Base-by-base conservation (phyloP, 345 rosid species). In the Eucalyptus erythrocorys region DNA sequence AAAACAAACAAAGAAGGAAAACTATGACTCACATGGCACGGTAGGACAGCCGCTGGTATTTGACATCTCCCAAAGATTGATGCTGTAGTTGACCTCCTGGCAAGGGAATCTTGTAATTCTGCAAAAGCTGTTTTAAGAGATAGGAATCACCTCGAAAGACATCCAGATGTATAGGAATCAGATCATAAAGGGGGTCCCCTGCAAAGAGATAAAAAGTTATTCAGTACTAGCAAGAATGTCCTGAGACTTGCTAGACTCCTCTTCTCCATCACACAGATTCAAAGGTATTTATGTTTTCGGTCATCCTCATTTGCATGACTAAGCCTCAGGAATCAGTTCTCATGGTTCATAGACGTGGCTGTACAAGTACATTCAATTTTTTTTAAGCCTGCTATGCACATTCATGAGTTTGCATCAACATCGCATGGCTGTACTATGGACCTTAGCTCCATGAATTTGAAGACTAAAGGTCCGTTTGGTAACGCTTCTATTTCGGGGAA, bases 111-210 rank as follows among this genome's bases (percentile, higher is more conserved):
- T 92, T 94, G 88, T 96, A 97, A 89, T 95, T 93, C 88, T 92
- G 96, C 85, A 97, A 86, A 89, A 97, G 92, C 85, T 90, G 94
- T 90, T 95, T 94, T 81, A 97, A 92, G 68, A 97, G 95, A 91
- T 85, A 26, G 37, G 93, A 45, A 92, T 96, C 95, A 59, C 99
- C 99, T 87, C 97, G 92, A 87, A 97, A 96, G 76, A 96, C 90
- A 91, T 96, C 99, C 88, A 96, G 91, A 93, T 95, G 92, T 91
- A 96, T 92, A 7, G 99, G 99, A 90, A 97, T 95, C 89, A 96
- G 51, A 87, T 97, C 99, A 87, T 87, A 93, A 37, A 96, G 92
- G 84, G 98, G 97, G 87, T 97, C 99, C 57, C 99, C 99, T 97
- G 96, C 88, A 90, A 86, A 88, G 91, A 86, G 92, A 87, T 34